A percentile compares a stretch with the other conserved stretches of the same genome.
Conservation (phyloP, 768 basidiomycete genomes). For the Hypsizygus marmoreus region DNA sequence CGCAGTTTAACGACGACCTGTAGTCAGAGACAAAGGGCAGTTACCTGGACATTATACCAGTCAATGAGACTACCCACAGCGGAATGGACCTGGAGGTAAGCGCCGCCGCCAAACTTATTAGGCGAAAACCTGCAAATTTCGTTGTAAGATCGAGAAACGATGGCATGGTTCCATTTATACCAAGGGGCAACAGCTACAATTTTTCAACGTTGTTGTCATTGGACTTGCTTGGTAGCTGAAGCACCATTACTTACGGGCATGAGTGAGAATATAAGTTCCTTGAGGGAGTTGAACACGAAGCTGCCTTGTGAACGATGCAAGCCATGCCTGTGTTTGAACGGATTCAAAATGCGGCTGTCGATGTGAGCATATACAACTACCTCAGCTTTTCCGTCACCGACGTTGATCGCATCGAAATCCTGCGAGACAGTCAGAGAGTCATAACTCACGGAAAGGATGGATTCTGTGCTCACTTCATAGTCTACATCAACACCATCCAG, state of each 20-base stretch:
- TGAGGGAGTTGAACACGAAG: conserved; percentile 48
- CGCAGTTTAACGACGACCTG: not conserved
- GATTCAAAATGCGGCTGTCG: not conserved
- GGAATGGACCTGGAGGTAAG: conserved; percentile 52
- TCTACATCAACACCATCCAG: conserved; percentile 64
- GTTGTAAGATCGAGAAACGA: not conserved
- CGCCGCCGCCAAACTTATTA: conserved; percentile 42
- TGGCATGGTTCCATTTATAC: conserved; percentile 17
- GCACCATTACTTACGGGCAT: conserved; percentile 46
- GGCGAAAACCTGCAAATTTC: conserved; percentile 40
- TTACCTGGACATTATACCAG: conserved; percentile 59
- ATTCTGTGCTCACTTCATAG: conserved; percentile 39
- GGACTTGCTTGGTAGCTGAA: not conserved
- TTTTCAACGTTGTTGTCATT: not conserved
- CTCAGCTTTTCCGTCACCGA: conserved; percentile 44
- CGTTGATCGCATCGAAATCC: conserved; percentile 55
- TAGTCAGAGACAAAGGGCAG: conserved; percentile 2
- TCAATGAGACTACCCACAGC: conserved; percentile 59
- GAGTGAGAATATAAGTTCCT: conserved; percentile 50
- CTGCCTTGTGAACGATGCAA: conserved; percentile 50
- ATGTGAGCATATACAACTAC: too few species aligned
- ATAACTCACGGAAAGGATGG: not conserved
- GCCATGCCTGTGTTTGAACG: conserved; percentile 38
- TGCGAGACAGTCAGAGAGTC: conserved; percentile 17
- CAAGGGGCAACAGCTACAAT: conserved; percentile 48